These are phyloP conservation scores for Talaromyces sp. DNA, from an alignment of 2,329 filamentous ascomycete genomes.

Conservation along the genomic window DNA sequence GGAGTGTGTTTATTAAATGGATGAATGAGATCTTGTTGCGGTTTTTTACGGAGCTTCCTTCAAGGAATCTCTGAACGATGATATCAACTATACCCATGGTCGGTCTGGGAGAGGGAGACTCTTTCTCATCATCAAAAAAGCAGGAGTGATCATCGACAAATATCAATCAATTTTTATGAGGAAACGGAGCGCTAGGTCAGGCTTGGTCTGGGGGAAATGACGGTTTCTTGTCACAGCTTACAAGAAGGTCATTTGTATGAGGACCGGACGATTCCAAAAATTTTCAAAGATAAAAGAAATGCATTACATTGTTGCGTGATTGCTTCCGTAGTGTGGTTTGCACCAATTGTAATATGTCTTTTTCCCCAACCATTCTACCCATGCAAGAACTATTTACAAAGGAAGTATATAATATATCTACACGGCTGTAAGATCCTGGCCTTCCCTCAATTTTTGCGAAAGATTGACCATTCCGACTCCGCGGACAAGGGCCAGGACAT, in stretches of 20 bases:
- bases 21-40: slow-evolving; percentile 10
- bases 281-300: not conserved
- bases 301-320: not conserved
- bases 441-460: slow-evolving; percentile 19
- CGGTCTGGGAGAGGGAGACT: slow-evolving; percentile 10
- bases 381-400: not conserved
- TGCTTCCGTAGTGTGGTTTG: not conserved
- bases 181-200: slow-evolving; percentile 8
- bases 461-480: slow-evolving; percentile 37
- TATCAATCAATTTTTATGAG: slow-evolving; percentile 10
- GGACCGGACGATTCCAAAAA: not conserved
- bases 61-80: not conserved
- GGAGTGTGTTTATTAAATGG: slow-evolving; percentile 3
- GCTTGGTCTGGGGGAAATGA: not conserved
- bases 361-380: not conserved
- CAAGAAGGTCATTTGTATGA: not conserved
- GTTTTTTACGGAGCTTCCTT: not conserved
- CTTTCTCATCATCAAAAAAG: slow-evolving; percentile 7
- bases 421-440: not conserved
- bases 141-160: slow-evolving; percentile 15
- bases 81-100: slow-evolving; percentile 5
- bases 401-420: not conserved
- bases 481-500: slow-evolving; percentile 30
- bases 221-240: not conserved
- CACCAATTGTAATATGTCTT: not conserved